phyloP scores from a whole-genome alignment of 2,329 filamentous ascomycete species.

The Hypoxylon rubiginosum region DNA sequence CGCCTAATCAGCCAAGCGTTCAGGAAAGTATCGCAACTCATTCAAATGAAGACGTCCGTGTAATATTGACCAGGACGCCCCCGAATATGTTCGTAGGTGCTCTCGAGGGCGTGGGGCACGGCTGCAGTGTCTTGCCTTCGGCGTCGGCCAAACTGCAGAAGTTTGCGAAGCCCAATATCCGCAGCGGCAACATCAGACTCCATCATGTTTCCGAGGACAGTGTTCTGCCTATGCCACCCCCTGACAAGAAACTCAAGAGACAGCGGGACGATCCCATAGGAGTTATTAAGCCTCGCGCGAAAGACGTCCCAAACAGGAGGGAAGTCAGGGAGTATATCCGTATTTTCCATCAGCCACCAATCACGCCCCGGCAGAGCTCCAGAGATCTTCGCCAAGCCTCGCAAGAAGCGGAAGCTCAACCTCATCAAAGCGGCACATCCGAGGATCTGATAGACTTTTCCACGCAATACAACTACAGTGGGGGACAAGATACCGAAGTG shows the following conservation, averaged over 20 bases:
- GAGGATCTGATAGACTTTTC: slow-evolving; percentile 49
- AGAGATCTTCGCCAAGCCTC: slow-evolving; percentile 33
- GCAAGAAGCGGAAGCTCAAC: slow-evolving; percentile 8
- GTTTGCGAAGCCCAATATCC: slow-evolving; percentile 35
- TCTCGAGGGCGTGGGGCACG: slow-evolving; percentile 26
- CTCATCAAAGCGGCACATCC: slow-evolving; percentile 36
- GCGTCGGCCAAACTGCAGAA: slow-evolving; percentile 22
- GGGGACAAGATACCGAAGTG: slow-evolving; percentile 17
- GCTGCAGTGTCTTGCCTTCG: slow-evolving; percentile 25
- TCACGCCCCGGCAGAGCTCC: slow-evolving; percentile 46
- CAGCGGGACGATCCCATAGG: slow-evolving; percentile 33
- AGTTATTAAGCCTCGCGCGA: slow-evolving; percentile 30
- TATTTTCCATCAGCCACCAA: slow-evolving; percentile 48
- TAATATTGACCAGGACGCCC: slow-evolving; percentile 5
- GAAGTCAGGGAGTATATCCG: slow-evolving; percentile 50
- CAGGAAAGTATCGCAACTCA: slow-evolving; percentile 36
- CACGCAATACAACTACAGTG: slow-evolving; percentile 37
- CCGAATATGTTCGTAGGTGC: slow-evolving; percentile 36
- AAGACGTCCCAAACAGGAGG: slow-evolving; percentile 45
- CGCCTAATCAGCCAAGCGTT: slow-evolving; percentile 32
- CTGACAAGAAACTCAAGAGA: slow-evolving; percentile 37
- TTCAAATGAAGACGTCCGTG: slow-evolving; percentile 35
- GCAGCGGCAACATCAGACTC: slow-evolving; percentile 39
- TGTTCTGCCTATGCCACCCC: slow-evolving; percentile 45
- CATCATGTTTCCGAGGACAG: slow-evolving; percentile 32